Evolutionary conservation across 2,329 filamentous ascomycete genomes (phyloP), one percentile per base, ranked within the genome.

Genomic region (Aspergillus clavatus): DNA sequence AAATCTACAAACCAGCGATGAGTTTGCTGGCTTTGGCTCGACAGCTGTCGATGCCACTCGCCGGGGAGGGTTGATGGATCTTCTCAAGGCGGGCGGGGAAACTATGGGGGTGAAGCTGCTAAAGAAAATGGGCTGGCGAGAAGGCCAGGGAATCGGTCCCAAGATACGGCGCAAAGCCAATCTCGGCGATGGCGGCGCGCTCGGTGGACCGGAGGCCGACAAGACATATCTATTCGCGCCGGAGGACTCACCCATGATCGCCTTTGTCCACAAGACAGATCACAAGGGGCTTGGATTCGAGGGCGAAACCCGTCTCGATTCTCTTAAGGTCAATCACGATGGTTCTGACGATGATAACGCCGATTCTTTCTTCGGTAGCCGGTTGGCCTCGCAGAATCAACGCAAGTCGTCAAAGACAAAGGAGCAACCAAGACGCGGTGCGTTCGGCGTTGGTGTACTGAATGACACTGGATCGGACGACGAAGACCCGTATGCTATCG

Each of bases 381-480:
- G 65, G 26, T 47, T 67, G 26, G 56, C 47, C 4, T 54, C 50
- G 10, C 51, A 56, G 46, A 50, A 52, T 19, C 72, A 70, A 47
- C 46, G 61, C 27, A 74, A 72, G 41, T 55, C 57, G 47, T 47
- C 63, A 19, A 76, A 74, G 42, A 79, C 81, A 45, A 85, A 83
- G 59, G 69, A 65, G 31, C 29, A 33, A 57, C 72, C 73, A 47
- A 62, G 58, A 1, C 76, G 76, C 42, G 81, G 85, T 2, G 88
- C 86, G 0, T 88, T 97, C 52, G 91, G 91, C 0, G 84, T 95
- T 11, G 91, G 91, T 0, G 76, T 96, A 1, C 70, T 97, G 37
- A 96, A 97, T 58, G 91, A 96, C 55, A 93, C 84, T 16, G 90
- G 89, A 8, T 96, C 91, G 4, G 93, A 97, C 55, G 90, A 96